Base-by-base conservation (phyloP, 768 basidiomycete genomes). In the Rhizopogon vesiculosus region DNA sequence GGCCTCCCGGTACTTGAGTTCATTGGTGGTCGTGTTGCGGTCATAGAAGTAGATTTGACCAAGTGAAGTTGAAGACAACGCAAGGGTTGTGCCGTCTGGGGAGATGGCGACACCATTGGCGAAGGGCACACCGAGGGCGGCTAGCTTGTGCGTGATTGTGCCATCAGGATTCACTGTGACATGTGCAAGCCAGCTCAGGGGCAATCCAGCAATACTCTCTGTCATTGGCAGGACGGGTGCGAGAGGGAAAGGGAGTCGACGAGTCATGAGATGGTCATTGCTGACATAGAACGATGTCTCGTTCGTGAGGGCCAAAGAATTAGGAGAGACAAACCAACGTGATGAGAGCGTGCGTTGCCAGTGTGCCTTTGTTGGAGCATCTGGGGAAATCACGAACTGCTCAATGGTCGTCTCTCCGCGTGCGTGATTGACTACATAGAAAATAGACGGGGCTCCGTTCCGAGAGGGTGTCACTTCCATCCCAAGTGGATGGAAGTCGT, bases 401-500 rank as follows among this genome's bases (percentile, higher is more conserved):
- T 91, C 89, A 54, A 90, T 79, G 52, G 83, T 79, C 22, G 86
- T 84, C 28, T 73, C 68, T 39, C 74, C 59, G 16, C 82, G 79
- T 1, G 83, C 85, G 66, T 90, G 89, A 70, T 90, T 91, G 62
- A 87, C 72, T 45, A 83, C 73, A 67, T 85, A 87, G 46, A 89
- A 72, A 60, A 79, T 79, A 46, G 84, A 85, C 4, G 72, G 46
- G 46, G 78, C 74, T 2, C 79, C 77, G 8, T 66, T 62, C 57
- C 69, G 64, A 0, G 82, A 84, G 5, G 81, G 83, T 62, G 76
- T 82, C 2, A 82, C 63, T 31, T 81, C 86, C 50, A 85, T 63
- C 1, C 87, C 89, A 3, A 91, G 77, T 0, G 89, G 88, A 61
- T 90, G 89, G 62, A 89, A 91, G 61, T 84, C 81, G 62, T 85